Evolutionary conservation across 768 basidiomycete species (phyloP), one percentile per base, ranked within the genome.

Genomic region (Serendipita sp.): DNA sequence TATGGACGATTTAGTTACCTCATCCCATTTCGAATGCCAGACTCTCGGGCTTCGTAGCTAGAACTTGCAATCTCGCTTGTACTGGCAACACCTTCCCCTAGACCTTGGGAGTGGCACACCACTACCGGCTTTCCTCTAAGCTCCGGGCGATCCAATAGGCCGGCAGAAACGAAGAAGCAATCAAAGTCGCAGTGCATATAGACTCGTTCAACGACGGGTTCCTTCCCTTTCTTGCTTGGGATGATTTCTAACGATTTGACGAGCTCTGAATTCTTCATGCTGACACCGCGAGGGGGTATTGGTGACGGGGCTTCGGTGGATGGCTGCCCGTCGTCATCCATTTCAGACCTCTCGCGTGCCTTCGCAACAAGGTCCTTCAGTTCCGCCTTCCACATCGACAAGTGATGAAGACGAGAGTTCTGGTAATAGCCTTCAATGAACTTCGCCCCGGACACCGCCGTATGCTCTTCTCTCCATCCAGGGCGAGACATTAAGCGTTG

Each of bases 181-280:
- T 99, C 96, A 66, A 98, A 97, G 71, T 93, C 90, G 67, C 88
- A 90, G 68, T 93, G 90, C 88, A 93, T 89, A 68, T 91, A 86
- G 9, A 88, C 81, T 16, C 79, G 78, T 44, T 83, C 79, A 28
- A 76, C 73, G 64, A 74, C 74, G 51, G 72, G 73, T 16, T 76
- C 80, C 67, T 78, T 82, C 64, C 75, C 78, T n/a, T 58, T 58
- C 71, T 20, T 72, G 72, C 5, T 68, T 67, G 20, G 42, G 2
- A 63, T 66, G 7, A 68, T 44, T 3, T 31, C 63, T 26, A n/a
- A 48, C 42, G 17, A 64, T 61, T 61, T 62, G 63, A 45, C 73
- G 68, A 26, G 67, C 44, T 66, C 66, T 2, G 70, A 71, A 42
- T 72, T 69, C 11, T 75, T 68, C 41, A 74, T 76, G 13, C 71